Evolutionary conservation across 768 basidiomycete genomes (phyloP).

Genomic region (Tylopilus felleus): DNA sequence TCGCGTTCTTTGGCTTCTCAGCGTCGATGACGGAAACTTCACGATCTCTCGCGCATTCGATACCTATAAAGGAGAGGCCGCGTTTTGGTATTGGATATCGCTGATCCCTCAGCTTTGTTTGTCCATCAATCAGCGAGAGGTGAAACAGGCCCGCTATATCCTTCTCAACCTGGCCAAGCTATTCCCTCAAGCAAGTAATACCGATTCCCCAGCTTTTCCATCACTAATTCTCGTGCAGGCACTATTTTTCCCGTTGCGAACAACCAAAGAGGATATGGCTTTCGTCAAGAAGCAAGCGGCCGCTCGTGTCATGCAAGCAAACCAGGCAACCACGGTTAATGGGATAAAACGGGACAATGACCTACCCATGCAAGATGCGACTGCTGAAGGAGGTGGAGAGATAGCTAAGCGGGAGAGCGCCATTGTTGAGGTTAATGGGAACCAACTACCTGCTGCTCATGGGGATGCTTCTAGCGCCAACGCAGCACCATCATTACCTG

Average conservation of each 20-base stretch:
- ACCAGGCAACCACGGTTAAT: constrained; percentile 25
- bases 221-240: constrained; percentile 50
- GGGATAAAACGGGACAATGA: constrained; percentile 33
- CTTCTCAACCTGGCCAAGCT: constrained; percentile 85
- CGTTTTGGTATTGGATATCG: constrained; percentile 99
- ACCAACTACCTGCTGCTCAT: constrained; percentile 20
- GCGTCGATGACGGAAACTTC: constrained; percentile 76
- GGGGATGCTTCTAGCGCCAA: constrained; percentile 17
- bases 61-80: constrained; percentile 92
- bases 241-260: constrained; percentile 91
- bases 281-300: constrained; percentile 43
- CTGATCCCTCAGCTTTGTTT: constrained; percentile 90
- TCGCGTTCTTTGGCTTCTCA: constrained; percentile 94
- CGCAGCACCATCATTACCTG: constrained; percentile 7
- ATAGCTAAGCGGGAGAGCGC: constrained; percentile 23
- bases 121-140: constrained; percentile 87
- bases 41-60: constrained; percentile 83
- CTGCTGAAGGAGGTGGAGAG: constrained; percentile 27
- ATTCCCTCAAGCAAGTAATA: constrained; percentile 77
- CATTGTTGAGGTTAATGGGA: constrained; percentile 22
- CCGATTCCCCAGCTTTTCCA: neutral
- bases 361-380: constrained; percentile 28
- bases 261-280: constrained; percentile 69
- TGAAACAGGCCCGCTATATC: constrained; percentile 87
- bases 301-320: constrained; percentile 35